Percentiles rank a stretch among this genome's conserved stretches.
Evolutionary conservation across 2,329 filamentous ascomycete genomes (phyloP).

Genomic region (Ceratocystis alfenasii): DNA sequence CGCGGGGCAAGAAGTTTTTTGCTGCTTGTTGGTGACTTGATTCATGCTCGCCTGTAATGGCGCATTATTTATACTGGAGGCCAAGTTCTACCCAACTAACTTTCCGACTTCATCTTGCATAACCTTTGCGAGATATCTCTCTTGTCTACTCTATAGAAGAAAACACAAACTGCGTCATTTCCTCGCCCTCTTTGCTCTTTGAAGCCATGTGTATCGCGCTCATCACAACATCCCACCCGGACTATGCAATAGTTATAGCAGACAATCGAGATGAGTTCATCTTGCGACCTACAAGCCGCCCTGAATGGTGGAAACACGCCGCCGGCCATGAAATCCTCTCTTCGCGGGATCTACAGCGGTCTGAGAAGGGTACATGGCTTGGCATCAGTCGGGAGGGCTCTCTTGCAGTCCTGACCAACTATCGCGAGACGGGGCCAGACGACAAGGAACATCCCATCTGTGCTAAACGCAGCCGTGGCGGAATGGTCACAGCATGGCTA

Average conservation of each 20-base stretch:
- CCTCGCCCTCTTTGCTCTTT: neutral
- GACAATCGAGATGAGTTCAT: conserved; percentile 70
- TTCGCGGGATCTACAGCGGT: conserved; percentile 48
- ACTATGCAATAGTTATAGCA: conserved; percentile 61
- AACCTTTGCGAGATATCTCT: neutral
- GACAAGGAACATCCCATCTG: conserved; percentile 42
- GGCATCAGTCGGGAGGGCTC: conserved; percentile 49
- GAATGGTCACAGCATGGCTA: conserved; percentile 53
- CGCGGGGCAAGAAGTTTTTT: neutral
- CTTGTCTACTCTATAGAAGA: neutral
- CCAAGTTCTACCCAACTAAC: neutral
- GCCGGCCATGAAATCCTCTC: conserved; percentile 42
- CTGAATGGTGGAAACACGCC: conserved; percentile 49
- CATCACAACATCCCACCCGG: conserved; percentile 61
- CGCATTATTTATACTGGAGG: neutral
- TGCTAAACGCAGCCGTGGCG: conserved; percentile 47
- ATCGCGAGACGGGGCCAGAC: conserved; percentile 42
- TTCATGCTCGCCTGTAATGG: neutral
- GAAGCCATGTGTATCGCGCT: conserved; percentile 64
- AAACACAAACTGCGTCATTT: neutral
- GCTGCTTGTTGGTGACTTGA: neutral
- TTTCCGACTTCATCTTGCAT: neutral
- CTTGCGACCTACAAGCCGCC: conserved; percentile 49
- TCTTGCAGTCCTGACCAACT: conserved; percentile 55
- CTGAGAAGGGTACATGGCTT: conserved; percentile 54